These are phyloP conservation scores for Spiraea crenata DNA, from an alignment of 331 rosid species.

Conservation along the genomic window DNA sequence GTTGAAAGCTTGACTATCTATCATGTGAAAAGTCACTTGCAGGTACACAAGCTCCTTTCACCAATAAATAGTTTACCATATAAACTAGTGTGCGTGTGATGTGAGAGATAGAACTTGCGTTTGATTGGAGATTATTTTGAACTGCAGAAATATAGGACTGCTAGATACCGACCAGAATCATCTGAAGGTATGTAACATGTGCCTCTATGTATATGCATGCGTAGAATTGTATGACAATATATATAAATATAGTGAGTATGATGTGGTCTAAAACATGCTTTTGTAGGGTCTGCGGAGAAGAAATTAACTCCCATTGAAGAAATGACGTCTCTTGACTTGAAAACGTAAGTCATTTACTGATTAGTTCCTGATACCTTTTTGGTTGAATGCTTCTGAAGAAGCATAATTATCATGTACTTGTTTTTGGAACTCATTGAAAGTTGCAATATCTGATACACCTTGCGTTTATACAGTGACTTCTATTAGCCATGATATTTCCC, in stretches of 20 bases:
- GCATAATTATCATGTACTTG: background rate
- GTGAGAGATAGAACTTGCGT: conserved; percentile 23
- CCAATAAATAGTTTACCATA: conserved; percentile 23
- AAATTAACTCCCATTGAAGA: conserved; percentile 65
- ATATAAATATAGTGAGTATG: conserved; percentile 6
- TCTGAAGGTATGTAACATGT: conserved; percentile 68
- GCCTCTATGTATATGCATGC: background rate
- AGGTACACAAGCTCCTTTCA: conserved; percentile 43
- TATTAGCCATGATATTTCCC: background rate
- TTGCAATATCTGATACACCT: background rate
- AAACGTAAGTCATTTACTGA: conserved; percentile 59
- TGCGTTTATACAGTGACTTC: background rate
- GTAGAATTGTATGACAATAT: background rate
- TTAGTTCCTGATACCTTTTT: conserved; percentile 11
- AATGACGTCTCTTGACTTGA: conserved; percentile 77
- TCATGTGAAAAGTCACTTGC: conserved; percentile 99
- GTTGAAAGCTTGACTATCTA: conserved; percentile 92
- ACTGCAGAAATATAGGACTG: conserved; percentile 98
- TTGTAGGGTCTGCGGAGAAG: conserved; percentile 71
- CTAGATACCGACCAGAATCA: conserved; percentile 94
- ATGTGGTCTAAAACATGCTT: conserved; percentile 29
- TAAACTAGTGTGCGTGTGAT: background rate
- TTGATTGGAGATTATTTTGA: conserved; percentile 32
- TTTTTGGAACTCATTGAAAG: background rate
- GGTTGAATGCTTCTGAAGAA: background rate